Conservation (phyloP, 164 flowering plant species). For the Macadamia tetraphylla region DNA sequence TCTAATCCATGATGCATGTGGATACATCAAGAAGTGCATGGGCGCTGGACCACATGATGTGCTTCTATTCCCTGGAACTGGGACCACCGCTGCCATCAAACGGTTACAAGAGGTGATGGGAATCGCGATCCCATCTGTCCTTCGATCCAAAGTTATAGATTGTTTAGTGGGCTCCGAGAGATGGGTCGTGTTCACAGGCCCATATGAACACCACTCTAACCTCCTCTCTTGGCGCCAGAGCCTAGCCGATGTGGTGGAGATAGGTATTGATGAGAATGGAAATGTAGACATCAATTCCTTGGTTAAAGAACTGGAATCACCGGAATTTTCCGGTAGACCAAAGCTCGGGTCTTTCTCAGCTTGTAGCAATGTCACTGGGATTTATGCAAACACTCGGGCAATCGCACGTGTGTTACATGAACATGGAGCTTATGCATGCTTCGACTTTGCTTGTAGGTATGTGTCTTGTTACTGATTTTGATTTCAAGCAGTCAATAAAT, state of each 20-base stretch:
- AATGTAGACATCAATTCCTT: constrained; percentile 6
- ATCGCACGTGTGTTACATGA: constrained; percentile 13
- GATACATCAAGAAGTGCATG: constrained; percentile 7
- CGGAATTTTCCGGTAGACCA: constrained; percentile 7
- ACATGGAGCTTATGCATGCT: constrained; percentile 19
- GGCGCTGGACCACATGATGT: constrained; percentile 9
- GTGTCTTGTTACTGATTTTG: too few relatives aligned
- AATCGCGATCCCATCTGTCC: constrained; percentile 9
- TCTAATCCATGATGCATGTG: constrained; percentile 3
- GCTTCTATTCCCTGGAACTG: constrained; percentile 11
- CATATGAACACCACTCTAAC: constrained; percentile 21
- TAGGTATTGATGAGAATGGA: constrained; percentile 8
- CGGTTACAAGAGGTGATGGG: constrained; percentile 18
- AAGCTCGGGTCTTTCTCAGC: constrained; percentile 20
- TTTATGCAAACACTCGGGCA: constrained; percentile 10
- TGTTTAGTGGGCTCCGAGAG: constrained; percentile 5
- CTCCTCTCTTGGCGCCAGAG: constrained; percentile 20
- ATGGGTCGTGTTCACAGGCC: constrained; percentile 16
- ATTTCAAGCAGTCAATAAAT: background rate
- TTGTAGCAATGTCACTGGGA: constrained; percentile 20
- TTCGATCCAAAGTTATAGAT: constrained; percentile 2
- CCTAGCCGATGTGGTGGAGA: constrained; percentile 18
- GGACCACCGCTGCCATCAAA: constrained; percentile 6
- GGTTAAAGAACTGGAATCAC: constrained; percentile 6
- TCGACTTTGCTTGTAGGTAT: constrained; percentile 19